Evolutionary conservation across 2,329 filamentous ascomycete genomes (phyloP).

Genomic region (Fusarium sp.): DNA sequence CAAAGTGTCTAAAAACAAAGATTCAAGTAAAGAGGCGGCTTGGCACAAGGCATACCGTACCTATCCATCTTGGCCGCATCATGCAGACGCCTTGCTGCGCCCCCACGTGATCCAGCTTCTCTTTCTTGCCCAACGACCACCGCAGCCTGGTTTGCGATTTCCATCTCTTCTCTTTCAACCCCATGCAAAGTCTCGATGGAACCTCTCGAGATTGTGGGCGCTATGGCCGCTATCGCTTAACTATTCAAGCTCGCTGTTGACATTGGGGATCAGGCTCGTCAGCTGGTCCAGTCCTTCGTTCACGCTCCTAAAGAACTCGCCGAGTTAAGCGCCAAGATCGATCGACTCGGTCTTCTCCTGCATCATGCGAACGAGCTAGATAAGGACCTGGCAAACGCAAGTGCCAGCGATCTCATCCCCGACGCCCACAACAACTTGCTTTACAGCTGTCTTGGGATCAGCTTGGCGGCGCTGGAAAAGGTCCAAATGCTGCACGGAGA

Average conservation of each 20-base stretch:
- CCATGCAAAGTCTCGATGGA: neutral
- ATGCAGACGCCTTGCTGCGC: neutral
- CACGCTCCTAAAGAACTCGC: neutral
- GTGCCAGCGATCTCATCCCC: neutral
- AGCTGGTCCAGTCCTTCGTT: neutral
- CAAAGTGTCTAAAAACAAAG: too few relatives aligned
- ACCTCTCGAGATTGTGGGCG: neutral
- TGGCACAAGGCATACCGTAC: neutral
- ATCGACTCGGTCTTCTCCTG: neutral
- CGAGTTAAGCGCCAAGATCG: neutral
- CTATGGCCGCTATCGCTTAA: neutral
- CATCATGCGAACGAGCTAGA: neutral
- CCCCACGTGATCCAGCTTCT: neutral
- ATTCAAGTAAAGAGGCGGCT: neutral
- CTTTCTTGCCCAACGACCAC: neutral
- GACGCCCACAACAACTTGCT: neutral
- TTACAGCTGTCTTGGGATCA: neutral
- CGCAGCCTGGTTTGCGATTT: neutral
- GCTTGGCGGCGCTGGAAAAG: neutral
- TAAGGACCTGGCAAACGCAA: neutral
- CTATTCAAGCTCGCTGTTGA: neutral
- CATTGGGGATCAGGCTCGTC: neutral
- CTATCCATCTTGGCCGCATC: neutral
- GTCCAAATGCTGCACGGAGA: neutral
- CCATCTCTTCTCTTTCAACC: neutral